Base-by-base conservation (phyloP, 2,329 filamentous ascomycete species). In the Hypoxylon rubiginosum region DNA sequence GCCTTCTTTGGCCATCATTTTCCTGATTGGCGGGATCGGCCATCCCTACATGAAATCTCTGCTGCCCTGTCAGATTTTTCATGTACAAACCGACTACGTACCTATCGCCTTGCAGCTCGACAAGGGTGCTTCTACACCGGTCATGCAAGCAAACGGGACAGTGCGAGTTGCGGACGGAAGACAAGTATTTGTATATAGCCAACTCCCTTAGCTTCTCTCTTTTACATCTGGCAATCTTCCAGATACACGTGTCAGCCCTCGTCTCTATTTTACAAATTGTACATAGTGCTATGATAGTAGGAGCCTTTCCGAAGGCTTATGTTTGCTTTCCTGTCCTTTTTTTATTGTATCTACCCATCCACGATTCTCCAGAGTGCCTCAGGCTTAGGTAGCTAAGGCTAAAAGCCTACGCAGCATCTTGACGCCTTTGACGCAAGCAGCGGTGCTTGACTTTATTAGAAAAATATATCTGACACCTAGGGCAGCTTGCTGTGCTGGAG, bases 41-140 rank as follows among this genome's bases (percentile, higher is more conserved):
- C 50, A 65, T 69, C 57, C 63, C 43, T 58, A 62, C 59, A 58
- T 68, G 43, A 60, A 63, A 62, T 66, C 49, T 64, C 43, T 66
- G 45, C 54, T 58, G 36, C 63, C 52, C 56, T 63, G 66, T 64
- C 48, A 66, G 49, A 66, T 52, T 66, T 61, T 58, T 51, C 21
- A 43, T 48, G 48, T 58, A 59, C 56, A 64, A 58, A 58, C 28
- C 1, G 17, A n/a, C 21, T 49, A 62, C 41, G 54, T 64, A 67
- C 57, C 43, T 56, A 50, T 53, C n/a, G 41, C 59, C 51, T 55
- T 32, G 59, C 65, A 71, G 60, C 61, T 61, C 56, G 58, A 71
- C 68, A 72, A 64, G 49, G 66, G 52, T 67, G 43, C 66, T 58
- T 70, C 64, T 59, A 63, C 66, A 70, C 70, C 70, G 70, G 70